Conservation (phyloP, 2,329 filamentous ascomycete genomes). For the Trichoderma sp. region DNA sequence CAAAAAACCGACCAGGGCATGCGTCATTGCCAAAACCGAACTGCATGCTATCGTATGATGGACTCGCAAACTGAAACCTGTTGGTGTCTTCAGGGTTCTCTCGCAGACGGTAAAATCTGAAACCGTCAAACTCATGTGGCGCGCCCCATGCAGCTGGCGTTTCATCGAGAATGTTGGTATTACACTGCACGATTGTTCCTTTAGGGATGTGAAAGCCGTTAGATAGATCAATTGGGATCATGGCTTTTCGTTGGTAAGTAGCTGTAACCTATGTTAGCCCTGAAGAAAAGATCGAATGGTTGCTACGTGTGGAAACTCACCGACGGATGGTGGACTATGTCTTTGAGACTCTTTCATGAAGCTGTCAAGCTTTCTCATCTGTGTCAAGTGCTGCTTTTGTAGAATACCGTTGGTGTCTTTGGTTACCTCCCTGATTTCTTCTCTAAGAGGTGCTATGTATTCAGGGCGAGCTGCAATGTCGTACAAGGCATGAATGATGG, state of each 20-base stretch:
- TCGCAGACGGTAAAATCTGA: constrained; percentile 45
- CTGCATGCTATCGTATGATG: constrained; percentile 46
- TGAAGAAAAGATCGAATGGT: not conserved
- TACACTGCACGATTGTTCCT: constrained; percentile 41
- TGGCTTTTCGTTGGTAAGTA: constrained; percentile 39
- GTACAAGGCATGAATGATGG: constrained; percentile 36
- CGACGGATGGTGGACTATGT: not conserved
- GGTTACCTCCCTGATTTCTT: not conserved
- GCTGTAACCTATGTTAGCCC: not conserved
- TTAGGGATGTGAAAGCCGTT: constrained; percentile 46
- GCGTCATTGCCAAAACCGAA: constrained; percentile 58
- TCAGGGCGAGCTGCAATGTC: constrained; percentile 51
- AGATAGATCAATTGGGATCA: constrained; percentile 46
- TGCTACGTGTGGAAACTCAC: not conserved
- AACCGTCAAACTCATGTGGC: constrained; percentile 45
- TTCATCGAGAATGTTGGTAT: not conserved
- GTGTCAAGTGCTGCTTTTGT: not conserved
- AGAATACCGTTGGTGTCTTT: not conserved
- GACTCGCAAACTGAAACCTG: constrained; percentile 48
- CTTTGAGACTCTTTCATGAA: constrained; percentile 45
- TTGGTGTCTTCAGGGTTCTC: constrained; percentile 37
- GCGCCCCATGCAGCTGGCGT: constrained; percentile 17
- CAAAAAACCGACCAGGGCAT: constrained; percentile 55
- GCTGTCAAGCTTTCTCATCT: constrained; percentile 49
- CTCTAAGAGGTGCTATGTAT: not conserved